A percentile compares a stretch with the other conserved stretches of the same genome.
These are phyloP conservation scores for Paraconiothyrium brasiliense DNA, from an alignment of 2,329 filamentous ascomycete species.

Conservation along the genomic window DNA sequence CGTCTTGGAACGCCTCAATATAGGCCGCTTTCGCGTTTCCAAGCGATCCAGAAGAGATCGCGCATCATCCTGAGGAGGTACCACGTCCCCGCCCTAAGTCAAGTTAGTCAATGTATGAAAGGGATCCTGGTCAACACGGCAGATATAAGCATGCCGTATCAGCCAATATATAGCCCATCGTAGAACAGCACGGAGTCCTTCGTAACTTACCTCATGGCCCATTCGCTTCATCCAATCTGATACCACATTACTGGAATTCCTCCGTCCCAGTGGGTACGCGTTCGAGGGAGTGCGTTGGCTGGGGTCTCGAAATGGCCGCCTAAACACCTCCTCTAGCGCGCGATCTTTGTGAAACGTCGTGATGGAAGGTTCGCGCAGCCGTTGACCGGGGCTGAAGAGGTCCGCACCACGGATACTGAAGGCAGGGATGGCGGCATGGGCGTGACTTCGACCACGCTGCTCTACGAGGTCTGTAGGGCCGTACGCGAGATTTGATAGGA, in stretches of 20 bases:
- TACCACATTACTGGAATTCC: constrained; percentile 82
- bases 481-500: constrained; percentile 78
- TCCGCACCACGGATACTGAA: constrained; percentile 56
- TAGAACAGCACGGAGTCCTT: background rate
- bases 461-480: constrained; percentile 90
- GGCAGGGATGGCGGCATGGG: constrained; percentile 60
- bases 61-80: constrained; percentile 68
- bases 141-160: too few species aligned
- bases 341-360: constrained; percentile 89
- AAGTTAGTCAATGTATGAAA: too few species aligned
- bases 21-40: constrained; percentile 62
- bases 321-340: constrained; percentile 90
- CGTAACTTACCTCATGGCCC: constrained; percentile 51
- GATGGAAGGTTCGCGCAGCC: constrained; percentile 85
- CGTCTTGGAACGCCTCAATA: constrained; percentile 62
- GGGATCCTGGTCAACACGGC: too few species aligned
- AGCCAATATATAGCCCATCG: too few species aligned
- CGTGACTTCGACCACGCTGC: constrained; percentile 69
- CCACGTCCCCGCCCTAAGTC: constrained; percentile 58
- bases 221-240: constrained; percentile 87
- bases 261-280: constrained; percentile 60
- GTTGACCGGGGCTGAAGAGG: constrained; percentile 74
- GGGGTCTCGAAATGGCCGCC: constrained; percentile 70
- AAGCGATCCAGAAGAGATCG: constrained; percentile 66
- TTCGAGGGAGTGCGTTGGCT: constrained; percentile 50